Evolutionary conservation across 2,329 filamentous ascomycete genomes (phyloP).

Genomic region (Fusarium nodosum): DNA sequence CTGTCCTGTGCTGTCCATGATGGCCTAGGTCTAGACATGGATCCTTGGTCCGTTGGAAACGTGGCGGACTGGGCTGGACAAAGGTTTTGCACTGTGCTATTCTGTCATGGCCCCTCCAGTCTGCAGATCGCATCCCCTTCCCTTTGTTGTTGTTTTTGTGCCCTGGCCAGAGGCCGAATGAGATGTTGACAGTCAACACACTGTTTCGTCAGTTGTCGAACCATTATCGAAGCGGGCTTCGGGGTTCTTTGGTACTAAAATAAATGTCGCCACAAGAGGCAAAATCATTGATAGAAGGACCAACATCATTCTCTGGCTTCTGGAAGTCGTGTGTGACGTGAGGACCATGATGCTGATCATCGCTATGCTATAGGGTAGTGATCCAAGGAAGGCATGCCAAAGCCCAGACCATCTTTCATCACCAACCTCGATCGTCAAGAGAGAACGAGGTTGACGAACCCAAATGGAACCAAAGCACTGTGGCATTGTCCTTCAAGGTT

Average conservation of each 20-base stretch:
- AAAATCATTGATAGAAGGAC: conserved; percentile 23
- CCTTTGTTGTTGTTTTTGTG: conserved; percentile 23
- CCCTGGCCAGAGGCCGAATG: conserved; percentile 37
- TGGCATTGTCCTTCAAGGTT: conserved; percentile 25
- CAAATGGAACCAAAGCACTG: conserved; percentile 22
- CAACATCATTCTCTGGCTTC: conserved; percentile 30
- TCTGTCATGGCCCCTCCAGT: conserved; percentile 34
- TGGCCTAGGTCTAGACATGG: conserved; percentile 41
- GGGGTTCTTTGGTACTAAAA: conserved; percentile 15
- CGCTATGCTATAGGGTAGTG: conserved; percentile 30
- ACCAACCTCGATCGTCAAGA: conserved; percentile 27
- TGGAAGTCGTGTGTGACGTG: conserved; percentile 35
- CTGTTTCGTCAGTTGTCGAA: conserved; percentile 35
- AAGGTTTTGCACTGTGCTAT: conserved; percentile 42
- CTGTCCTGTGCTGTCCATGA: conserved; percentile 27
- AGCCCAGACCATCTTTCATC: conserved; percentile 23
- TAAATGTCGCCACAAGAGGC: conserved; percentile 37
- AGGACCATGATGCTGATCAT: conserved; percentile 4
- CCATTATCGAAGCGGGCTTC: conserved; percentile 22
- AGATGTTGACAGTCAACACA: conserved; percentile 30
- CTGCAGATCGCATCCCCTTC: conserved; percentile 41
- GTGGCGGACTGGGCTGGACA: conserved; percentile 45
- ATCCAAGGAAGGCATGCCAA: conserved; percentile 22
- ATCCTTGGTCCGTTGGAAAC: conserved; percentile 42
- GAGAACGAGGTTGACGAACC: conserved; percentile 27